Evolutionary conservation across 2,329 filamentous ascomycete species (phyloP).

Genomic region (Fusarium heterosporum): DNA sequence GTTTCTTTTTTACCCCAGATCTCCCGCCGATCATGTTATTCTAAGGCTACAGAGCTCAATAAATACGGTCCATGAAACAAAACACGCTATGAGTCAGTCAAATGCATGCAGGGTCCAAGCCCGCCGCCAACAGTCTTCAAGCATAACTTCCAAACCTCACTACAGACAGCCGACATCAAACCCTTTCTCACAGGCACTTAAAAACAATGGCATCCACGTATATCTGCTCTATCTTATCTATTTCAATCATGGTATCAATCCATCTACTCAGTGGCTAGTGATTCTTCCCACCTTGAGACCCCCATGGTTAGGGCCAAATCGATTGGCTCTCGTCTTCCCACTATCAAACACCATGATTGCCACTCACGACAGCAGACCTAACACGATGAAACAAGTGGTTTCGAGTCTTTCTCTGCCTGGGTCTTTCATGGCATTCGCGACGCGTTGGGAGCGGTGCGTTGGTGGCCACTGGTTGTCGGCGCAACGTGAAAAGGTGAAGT

Average conservation of each 20-base stretch:
- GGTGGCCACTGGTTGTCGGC: conserved; percentile 38
- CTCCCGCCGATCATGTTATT: rapidly evolving
- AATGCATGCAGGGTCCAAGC: conserved; percentile 25
- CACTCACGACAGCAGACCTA: conserved; percentile 7
- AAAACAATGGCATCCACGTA: background rate
- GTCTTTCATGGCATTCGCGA: conserved; percentile 20
- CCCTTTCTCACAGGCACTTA: background rate
- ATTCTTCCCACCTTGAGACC: background rate
- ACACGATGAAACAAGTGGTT: conserved; percentile 36
- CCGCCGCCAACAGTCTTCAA: background rate
- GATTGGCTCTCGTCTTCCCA: conserved; percentile 35
- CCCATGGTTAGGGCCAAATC: background rate
- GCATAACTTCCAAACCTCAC: background rate
- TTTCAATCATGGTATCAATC: background rate
- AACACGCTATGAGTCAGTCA: conserved; percentile 28
- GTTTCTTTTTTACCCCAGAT: background rate
- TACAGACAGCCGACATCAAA: conserved; percentile 6
- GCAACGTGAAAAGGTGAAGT: conserved; percentile 26
- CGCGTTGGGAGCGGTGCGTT: conserved; percentile 23
- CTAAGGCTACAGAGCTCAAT: background rate
- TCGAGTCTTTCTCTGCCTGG: background rate
- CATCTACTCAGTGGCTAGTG: conserved; percentile 1
- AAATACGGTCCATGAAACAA: background rate
- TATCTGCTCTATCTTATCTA: background rate
- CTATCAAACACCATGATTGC: conserved; percentile 30